These are phyloP conservation scores for Aleurites moluccanus DNA, from an alignment of 441 rosid genomes.

Conservation along the genomic window DNA sequence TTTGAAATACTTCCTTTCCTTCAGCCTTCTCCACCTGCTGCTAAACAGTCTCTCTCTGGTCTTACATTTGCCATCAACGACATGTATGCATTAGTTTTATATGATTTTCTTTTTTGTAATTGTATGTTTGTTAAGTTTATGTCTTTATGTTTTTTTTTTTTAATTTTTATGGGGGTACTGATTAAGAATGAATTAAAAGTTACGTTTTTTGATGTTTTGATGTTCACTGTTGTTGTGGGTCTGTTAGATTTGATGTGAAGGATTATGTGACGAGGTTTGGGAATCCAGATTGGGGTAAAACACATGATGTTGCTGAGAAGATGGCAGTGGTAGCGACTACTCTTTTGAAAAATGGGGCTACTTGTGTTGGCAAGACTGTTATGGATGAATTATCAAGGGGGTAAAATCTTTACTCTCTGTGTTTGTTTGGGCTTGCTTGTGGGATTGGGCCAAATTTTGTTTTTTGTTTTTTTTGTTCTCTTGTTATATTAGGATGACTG, in stretches of 20 bases:
- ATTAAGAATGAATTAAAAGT: background rate
- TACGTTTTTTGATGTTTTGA: background rate
- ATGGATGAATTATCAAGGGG: conserved; percentile 85
- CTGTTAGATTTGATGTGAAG: conserved; percentile 76
- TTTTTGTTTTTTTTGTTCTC: conserved; percentile 7
- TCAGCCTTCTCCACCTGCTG: conserved; percentile 90
- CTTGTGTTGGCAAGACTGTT: conserved; percentile 88
- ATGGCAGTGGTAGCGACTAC: conserved; percentile 70
- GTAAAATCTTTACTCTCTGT: conserved; percentile 34
- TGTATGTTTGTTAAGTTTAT: background rate
- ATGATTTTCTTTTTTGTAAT: background rate
- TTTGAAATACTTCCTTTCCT: conserved; percentile 71
- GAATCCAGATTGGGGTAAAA: conserved; percentile 73
- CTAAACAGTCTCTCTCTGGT: conserved; percentile 63
- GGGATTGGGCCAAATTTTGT: background rate
- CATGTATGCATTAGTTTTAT: conserved; percentile 39
- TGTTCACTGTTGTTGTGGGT: conserved; percentile 12
- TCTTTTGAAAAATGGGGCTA: conserved; percentile 81
- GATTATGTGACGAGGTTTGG: conserved; percentile 82
- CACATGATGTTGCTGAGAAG: conserved; percentile 71
- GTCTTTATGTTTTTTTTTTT: background rate
- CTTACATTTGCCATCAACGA: conserved; percentile 82
- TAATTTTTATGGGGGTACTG: no score
- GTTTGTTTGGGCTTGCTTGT: background rate
- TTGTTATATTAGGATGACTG: conserved; percentile 51